These are phyloP conservation scores for Termitomyces sp. DNA, from an alignment of 768 basidiomycete genomes.

Conservation along the genomic window DNA sequence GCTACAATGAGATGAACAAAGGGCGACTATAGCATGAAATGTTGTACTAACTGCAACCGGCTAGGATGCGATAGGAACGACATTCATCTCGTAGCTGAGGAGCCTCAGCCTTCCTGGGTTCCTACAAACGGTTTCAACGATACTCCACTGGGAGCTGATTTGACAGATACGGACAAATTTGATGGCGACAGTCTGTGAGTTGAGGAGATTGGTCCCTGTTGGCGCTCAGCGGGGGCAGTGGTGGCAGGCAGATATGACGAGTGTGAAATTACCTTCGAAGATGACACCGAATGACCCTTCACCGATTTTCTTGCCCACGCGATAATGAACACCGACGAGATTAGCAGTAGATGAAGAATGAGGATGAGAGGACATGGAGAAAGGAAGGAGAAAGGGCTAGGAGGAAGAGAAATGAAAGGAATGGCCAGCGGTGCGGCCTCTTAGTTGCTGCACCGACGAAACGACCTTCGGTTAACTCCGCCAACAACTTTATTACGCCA, in stretches of 20 bases:
- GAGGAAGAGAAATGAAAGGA: conserved; percentile 21
- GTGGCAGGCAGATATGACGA: conserved; percentile 1
- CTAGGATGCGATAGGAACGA: conserved; percentile 89
- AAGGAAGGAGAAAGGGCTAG: conserved; percentile 14
- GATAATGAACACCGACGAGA: conserved; percentile 94
- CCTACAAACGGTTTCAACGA: conserved; percentile 37
- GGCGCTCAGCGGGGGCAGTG: neutral
- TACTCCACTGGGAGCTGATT: conserved; percentile 7
- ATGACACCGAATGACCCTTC: conserved; percentile 98
- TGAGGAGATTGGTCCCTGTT: conserved; percentile 92
- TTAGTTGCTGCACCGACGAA: conserved; percentile 19
- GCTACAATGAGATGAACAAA: conserved; percentile 40
- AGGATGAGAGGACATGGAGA: conserved; percentile 51
- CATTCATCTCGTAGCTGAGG: conserved; percentile 98
- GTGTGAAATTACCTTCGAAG: conserved; percentile 59
- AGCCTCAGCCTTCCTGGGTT: conserved; percentile 91
- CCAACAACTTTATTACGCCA: conserved; percentile 5
- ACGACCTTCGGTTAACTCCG: conserved; percentile 18
- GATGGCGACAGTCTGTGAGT: conserved; percentile 98
- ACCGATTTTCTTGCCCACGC: conserved; percentile 98
- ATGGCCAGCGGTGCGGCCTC: conserved; percentile 23
- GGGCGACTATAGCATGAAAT: conserved; percentile 6
- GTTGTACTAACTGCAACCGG: conserved; percentile 74
- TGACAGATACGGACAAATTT: conserved; percentile 81
- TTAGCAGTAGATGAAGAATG: conserved; percentile 61